A percentile compares a stretch with the other conserved stretches of the same genome.
These are phyloP conservation scores for Triticum dicoccoides DNA, from an alignment of 176 grass and related monocot species.

Conservation along the genomic window DNA sequence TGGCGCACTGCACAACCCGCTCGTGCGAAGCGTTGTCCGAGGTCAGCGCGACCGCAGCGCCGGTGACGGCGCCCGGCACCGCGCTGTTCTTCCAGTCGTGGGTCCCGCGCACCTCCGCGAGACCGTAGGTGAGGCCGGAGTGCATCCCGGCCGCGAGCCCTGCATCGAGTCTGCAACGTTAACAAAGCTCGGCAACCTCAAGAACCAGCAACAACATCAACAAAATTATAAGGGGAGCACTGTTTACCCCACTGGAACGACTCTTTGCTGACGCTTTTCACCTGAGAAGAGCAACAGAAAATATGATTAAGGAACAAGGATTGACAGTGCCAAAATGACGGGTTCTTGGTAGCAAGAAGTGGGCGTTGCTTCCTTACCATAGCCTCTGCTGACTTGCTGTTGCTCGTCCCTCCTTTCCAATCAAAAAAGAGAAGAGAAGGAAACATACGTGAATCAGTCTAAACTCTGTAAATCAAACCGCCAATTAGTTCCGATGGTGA, in stretches of 20 bases:
- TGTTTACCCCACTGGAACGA: constrained; percentile 83
- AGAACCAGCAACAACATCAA: neutral
- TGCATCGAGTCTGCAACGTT: constrained; percentile 2
- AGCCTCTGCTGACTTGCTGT: constrained; percentile 66
- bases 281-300: constrained; percentile 30
- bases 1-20: constrained; percentile 69
- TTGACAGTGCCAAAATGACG: neutral
- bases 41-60: constrained; percentile 64
- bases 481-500: neutral
- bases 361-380: constrained; percentile 41
- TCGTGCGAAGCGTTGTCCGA: constrained; percentile 59
- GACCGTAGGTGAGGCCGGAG: constrained; percentile 82
- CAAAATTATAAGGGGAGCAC: neutral
- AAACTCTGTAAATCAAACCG: neutral
- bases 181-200: neutral
- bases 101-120: constrained; percentile 73
- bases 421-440: neutral
- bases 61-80: constrained; percentile 69
- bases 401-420: constrained; percentile 46
- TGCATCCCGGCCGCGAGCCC: constrained; percentile 83
- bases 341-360: neutral
- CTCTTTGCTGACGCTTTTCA: constrained; percentile 72
- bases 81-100: constrained; percentile 96
- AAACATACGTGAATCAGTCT: neutral
- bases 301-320: neutral